These are phyloP conservation scores for Nissolia schottii DNA, from an alignment of 306 rosid species.

Conservation along the genomic window DNA sequence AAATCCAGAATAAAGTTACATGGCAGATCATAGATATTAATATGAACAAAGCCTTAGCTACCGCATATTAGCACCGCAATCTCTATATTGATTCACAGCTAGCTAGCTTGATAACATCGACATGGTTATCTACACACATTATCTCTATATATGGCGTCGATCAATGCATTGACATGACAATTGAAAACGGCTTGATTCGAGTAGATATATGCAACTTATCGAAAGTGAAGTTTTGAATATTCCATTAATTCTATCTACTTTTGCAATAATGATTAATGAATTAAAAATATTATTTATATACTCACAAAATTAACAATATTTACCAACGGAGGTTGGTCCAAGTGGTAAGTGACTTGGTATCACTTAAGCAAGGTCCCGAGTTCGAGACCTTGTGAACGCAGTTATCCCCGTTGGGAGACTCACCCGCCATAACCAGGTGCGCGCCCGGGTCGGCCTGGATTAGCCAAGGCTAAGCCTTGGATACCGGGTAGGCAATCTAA, in stretches of 20 bases:
- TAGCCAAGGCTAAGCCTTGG: too few relatives aligned
- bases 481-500: too few relatives aligned
- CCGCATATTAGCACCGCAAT: not conserved
- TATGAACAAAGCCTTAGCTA: not conserved
- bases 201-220: not conserved
- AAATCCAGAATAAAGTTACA: not conserved
- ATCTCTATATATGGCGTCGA: not conserved
- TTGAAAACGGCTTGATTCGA: not conserved
- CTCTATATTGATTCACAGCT: constrained; percentile 14
- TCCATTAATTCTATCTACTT: not conserved
- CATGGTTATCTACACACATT: not conserved
- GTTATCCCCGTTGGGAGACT: too few relatives aligned
- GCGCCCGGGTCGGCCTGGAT: too few relatives aligned
- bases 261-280: not conserved
- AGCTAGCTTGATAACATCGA: not conserved
- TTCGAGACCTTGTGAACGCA: too few relatives aligned
- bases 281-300: too few relatives aligned
- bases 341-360: too few relatives aligned
- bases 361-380: too few relatives aligned
- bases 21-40: not conserved
- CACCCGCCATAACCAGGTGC: too few relatives aligned
- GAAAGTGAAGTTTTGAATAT: not conserved
- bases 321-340: too few relatives aligned
- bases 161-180: constrained; percentile 27
- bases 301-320: too few relatives aligned